Percentiles rank a stretch among this genome's conserved stretches.
Conservation (phyloP, 768 basidiomycete species). For the Trametes gibbosa region DNA sequence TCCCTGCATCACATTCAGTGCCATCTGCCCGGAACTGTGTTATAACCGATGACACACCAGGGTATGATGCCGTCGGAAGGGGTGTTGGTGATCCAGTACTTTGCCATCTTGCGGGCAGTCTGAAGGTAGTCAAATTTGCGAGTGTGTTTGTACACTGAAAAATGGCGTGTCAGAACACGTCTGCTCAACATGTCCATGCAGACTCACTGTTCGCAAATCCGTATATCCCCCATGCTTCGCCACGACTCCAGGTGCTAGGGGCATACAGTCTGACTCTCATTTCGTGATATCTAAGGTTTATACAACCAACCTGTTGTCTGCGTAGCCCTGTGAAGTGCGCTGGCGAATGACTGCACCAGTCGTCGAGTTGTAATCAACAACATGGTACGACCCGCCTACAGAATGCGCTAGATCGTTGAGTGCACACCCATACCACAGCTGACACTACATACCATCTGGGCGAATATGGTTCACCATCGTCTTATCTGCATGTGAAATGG, state of each 20-base stretch:
- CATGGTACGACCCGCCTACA: conserved; percentile 42
- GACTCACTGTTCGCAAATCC: conserved; percentile 66
- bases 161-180: not conserved
- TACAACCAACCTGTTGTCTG: conserved; percentile 38
- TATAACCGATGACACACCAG: conserved; percentile 44
- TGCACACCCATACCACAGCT: not conserved
- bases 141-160: conserved; percentile 59
- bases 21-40: not conserved
- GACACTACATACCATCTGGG: conserved; percentile 46
- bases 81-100: conserved; percentile 57
- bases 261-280: not conserved
- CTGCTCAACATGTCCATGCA: not conserved
- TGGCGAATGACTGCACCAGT: conserved; percentile 58
- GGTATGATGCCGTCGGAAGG: conserved; percentile 64
- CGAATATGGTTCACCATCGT: conserved; percentile 68
- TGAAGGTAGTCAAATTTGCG: conserved; percentile 47
- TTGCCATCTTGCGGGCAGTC: conserved; percentile 58
- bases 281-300: not conserved
- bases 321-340: conserved; percentile 60
- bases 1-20: conserved; percentile 45
- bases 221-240: conserved; percentile 70
- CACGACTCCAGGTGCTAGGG: conserved; percentile 70
- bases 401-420: not conserved
- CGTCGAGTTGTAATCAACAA: conserved; percentile 64
- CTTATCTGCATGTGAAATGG: conserved; percentile 61